These are phyloP conservation scores for Sonneratia alba DNA, from an alignment of 345 rosid species.

Conservation along the genomic window DNA sequence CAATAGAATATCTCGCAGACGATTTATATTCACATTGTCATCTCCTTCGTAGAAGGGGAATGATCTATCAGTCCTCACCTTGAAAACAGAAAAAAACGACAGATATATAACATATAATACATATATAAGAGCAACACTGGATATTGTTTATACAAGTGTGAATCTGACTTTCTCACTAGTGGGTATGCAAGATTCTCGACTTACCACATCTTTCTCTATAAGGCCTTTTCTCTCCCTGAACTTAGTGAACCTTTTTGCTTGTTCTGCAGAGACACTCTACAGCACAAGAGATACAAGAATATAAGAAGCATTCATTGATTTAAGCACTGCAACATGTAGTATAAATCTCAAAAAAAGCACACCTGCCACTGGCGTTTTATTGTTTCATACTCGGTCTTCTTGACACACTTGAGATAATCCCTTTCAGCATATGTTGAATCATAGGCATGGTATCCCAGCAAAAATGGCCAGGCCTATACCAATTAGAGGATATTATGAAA, in stretches of 20 bases:
- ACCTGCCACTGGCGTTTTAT: slow-evolving; percentile 94
- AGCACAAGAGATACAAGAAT: slow-evolving; percentile 10
- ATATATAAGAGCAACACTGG: not conserved
- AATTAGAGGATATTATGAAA: not conserved
- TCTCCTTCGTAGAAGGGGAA: slow-evolving; percentile 76
- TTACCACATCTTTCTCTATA: slow-evolving; percentile 93
- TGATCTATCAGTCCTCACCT: slow-evolving; percentile 97
- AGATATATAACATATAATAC: no score
- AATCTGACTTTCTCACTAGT: not conserved
- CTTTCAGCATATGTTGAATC: slow-evolving; percentile 89
- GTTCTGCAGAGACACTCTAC: slow-evolving; percentile 87
- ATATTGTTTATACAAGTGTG: not conserved
- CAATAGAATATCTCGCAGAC: slow-evolving; percentile 74
- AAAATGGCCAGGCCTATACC: slow-evolving; percentile 70
- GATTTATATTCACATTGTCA: slow-evolving; percentile 72
- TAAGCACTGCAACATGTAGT: not conserved
- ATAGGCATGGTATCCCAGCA: slow-evolving; percentile 72
- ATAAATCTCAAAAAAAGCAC: slow-evolving; percentile 12
- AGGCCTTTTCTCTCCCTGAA: slow-evolving; percentile 90
- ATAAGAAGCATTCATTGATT: not conserved
- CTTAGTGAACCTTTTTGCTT: slow-evolving; percentile 88
- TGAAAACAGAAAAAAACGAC: slow-evolving; percentile 11
- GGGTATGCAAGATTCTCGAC: slow-evolving; percentile 6
- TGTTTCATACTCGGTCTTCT: slow-evolving; percentile 67
- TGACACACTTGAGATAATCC: slow-evolving; percentile 49